Conservation (phyloP, 768 basidiomycete genomes). For the Termitomyces sp. region DNA sequence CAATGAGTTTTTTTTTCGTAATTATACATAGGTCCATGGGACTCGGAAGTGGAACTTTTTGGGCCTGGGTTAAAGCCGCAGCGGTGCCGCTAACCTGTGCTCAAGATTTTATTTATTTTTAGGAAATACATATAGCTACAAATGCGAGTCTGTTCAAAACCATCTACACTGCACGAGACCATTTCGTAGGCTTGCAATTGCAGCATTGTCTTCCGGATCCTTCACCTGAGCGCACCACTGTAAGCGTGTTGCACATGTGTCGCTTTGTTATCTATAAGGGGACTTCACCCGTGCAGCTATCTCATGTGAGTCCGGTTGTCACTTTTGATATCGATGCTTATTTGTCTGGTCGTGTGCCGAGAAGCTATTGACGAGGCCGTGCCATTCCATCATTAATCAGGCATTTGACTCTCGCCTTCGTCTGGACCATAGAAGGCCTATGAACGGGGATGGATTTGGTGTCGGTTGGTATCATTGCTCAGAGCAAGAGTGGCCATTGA, state of each 20-base stretch:
- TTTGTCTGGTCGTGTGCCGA: not conserved
- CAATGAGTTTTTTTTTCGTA: no score
- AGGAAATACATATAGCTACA: no score
- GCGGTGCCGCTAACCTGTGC: no score
- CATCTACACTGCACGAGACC: not conserved
- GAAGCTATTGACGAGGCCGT: slow-evolving; percentile 86
- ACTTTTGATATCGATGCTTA: not conserved
- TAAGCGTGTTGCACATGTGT: slow-evolving; percentile 40
- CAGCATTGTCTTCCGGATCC: not conserved
- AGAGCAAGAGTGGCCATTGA: not conserved
- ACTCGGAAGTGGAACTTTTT: no score
- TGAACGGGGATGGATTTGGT: slow-evolving; percentile 95
- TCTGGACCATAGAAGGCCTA: slow-evolving; percentile 74
- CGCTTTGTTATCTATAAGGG: slow-evolving; percentile 95
- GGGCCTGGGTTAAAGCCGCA: no score
- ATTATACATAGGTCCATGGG: no score
- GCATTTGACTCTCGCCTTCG: slow-evolving; percentile 92
- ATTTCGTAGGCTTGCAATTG: not conserved
- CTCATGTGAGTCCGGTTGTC: slow-evolving; percentile 51
- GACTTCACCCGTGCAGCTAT: slow-evolving; percentile 86
- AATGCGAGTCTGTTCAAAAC: not conserved
- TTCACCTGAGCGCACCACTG: not conserved
- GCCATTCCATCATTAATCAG: slow-evolving; percentile 96
- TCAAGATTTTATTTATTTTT: no score
- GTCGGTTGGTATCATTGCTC: slow-evolving; percentile 55